These are phyloP conservation scores for Leccinum obscurum DNA, from an alignment of 768 basidiomycete species.

Conservation along the genomic window DNA sequence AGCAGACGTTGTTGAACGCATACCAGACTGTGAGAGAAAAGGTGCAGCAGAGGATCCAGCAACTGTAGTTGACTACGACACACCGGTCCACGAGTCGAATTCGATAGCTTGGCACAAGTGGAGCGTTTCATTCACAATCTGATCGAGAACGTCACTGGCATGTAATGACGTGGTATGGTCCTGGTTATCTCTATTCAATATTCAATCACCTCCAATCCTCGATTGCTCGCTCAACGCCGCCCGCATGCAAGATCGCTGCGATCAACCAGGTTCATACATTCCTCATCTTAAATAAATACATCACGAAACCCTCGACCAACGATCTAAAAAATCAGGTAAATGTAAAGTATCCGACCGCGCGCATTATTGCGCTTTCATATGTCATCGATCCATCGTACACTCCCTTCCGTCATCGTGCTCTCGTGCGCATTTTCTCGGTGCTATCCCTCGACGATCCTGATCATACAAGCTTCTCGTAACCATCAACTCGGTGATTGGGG, in stretches of 20 bases:
- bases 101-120: background rate
- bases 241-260: background rate
- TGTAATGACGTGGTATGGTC: background rate
- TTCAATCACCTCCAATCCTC: background rate
- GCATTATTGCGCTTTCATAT: background rate
- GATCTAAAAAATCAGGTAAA: background rate
- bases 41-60: slow-evolving; percentile 80
- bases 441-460: background rate
- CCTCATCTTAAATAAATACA: background rate
- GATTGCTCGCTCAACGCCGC: background rate
- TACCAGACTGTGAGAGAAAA: slow-evolving; percentile 88
- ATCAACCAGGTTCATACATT: background rate
- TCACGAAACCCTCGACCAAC: background rate
- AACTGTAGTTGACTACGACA: slow-evolving; percentile 46
- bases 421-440: background rate
- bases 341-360: background rate
- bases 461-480: background rate
- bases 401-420: background rate
- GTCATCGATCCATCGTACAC: background rate
- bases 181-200: background rate
- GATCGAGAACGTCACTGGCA: background rate
- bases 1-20: slow-evolving; percentile 92
- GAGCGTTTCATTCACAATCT: background rate
- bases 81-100: background rate
- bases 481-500: background rate